Percentiles rank a stretch among this genome's conserved stretches.
Evolutionary conservation across 257 asterid genomes (phyloP).

Genomic region (Solanum bulbocastanum): DNA sequence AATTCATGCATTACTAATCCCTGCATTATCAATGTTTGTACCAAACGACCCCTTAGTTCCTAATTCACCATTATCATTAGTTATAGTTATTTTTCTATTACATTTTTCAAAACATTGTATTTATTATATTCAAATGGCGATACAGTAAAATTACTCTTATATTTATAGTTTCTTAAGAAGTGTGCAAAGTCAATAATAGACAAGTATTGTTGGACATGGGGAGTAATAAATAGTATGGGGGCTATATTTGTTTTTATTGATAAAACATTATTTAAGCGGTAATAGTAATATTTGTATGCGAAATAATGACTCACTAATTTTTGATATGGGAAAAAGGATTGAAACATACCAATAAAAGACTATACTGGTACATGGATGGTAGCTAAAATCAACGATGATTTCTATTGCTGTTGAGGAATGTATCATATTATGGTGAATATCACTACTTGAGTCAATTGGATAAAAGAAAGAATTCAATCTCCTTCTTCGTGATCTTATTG

Average conservation of each 20-base stretch:
- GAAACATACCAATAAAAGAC: too few species aligned
- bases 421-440: background rate
- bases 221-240: background rate
- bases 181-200: too few species aligned
- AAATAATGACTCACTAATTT: background rate
- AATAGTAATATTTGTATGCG: background rate
- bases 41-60: too few species aligned
- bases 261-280: background rate
- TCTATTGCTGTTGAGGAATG: background rate
- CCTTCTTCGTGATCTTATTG: background rate
- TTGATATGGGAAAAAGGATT: rapidly evolving
- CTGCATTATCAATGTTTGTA: too few species aligned
- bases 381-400: too few species aligned
- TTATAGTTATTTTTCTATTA: background rate
- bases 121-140: too few species aligned
- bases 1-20: too few species aligned
- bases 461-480: background rate
- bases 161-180: too few species aligned
- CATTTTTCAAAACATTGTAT: background rate
- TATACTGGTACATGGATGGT: too few species aligned
- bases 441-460: background rate
- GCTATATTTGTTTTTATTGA: background rate
- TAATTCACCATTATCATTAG: background rate
- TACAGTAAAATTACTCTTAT: too few species aligned
- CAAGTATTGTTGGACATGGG: too few species aligned